These are phyloP conservation scores for Suaeda aralocaspica DNA, from an alignment of 148 eudicot species.

Conservation along the genomic window DNA sequence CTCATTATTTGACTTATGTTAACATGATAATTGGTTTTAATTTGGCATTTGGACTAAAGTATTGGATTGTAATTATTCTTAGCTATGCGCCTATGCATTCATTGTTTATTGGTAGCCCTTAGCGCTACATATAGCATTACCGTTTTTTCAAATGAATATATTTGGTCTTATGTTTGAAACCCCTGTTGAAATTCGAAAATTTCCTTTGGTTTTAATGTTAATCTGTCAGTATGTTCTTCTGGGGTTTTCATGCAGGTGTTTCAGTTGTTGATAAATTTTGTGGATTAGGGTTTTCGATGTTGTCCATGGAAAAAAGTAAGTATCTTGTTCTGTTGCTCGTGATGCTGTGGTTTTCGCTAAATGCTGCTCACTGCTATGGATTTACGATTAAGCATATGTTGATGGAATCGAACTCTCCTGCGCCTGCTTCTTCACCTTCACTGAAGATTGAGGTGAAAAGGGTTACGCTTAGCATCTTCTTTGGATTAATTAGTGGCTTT, in stretches of 20 bases:
- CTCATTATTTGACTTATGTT: background rate
- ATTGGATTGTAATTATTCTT: too few relatives aligned
- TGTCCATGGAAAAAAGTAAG: slow-evolving; percentile 4
- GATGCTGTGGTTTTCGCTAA: background rate
- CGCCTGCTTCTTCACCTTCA: slow-evolving; percentile 22
- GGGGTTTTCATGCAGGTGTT: background rate
- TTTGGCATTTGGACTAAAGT: too few relatives aligned
- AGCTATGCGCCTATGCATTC: too few relatives aligned
- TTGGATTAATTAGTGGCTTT: slow-evolving; percentile 54
- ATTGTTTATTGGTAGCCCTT: too few relatives aligned
- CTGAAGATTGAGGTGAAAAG: slow-evolving; percentile 30
- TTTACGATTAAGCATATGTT: slow-evolving; percentile 8
- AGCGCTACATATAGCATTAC: too few relatives aligned
- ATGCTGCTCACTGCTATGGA: slow-evolving; percentile 3
- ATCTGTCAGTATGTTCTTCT: background rate
- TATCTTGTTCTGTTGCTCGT: background rate
- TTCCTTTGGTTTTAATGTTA: background rate
- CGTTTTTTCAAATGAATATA: too few relatives aligned
- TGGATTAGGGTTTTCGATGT: background rate
- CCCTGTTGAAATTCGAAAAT: background rate
- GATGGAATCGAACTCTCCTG: slow-evolving; percentile 15
- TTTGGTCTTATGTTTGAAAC: background rate
- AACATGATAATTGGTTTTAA: too few relatives aligned
- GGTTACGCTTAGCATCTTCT: slow-evolving; percentile 50
- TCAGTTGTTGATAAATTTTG: background rate